Evolutionary conservation across 2,329 filamentous ascomycete genomes (phyloP).

Genomic region (Ascochyta viciae-villosae): DNA sequence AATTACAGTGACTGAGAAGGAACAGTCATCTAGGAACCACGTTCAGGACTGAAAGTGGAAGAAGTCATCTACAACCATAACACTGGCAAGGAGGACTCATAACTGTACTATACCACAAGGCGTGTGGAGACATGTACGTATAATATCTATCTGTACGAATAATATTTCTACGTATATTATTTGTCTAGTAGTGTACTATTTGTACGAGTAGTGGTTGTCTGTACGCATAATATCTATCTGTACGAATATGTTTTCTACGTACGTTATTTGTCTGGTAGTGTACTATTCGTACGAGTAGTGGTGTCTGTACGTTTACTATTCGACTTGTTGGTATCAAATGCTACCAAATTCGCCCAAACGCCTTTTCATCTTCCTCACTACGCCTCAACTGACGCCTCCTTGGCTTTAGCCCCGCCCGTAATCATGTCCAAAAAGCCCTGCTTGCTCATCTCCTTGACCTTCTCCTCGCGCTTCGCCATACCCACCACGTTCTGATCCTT

Average conservation of each 20-base stretch:
- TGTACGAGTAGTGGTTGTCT: no score
- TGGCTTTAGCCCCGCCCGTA: conserved; percentile 58
- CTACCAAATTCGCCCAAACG: background rate
- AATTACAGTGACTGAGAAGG: no score
- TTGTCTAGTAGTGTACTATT: no score
- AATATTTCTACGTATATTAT: no score
- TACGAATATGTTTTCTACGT: no score
- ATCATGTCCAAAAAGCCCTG: conserved; percentile 96
- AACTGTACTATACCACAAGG: conserved; percentile 7
- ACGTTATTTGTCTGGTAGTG: no score
- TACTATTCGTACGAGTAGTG: no score
- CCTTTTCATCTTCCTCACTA: background rate
- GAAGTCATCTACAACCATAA: background rate
- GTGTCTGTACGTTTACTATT: background rate
- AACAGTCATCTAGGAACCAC: no score
- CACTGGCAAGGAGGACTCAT: no score
- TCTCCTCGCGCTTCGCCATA: conserved; percentile 80
- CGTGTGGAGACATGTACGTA: background rate
- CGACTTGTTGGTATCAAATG: conserved; percentile 10
- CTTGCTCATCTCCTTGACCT: conserved; percentile 94
- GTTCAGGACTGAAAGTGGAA: background rate
- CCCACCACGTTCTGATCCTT: conserved; percentile 79
- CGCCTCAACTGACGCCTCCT: conserved; percentile 28
- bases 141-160: no score
- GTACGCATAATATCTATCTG: no score